These are phyloP conservation scores for Chytriomyces confervae DNA, from an alignment of 192 early-diverging fungal species.

Conservation along the genomic window DNA sequence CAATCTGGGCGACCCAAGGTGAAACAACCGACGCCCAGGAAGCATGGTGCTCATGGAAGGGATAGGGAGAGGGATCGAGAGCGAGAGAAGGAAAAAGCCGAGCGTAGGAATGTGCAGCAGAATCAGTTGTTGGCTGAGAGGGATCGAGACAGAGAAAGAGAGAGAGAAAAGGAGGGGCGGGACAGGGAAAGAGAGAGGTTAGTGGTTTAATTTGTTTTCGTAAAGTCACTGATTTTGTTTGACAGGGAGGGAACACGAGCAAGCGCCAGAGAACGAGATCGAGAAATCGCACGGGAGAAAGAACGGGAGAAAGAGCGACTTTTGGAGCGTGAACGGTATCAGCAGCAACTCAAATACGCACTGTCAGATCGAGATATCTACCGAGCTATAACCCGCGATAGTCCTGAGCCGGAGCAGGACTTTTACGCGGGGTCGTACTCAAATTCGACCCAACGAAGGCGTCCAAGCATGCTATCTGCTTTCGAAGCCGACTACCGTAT, in stretches of 20 bases:
- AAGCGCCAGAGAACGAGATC: constrained; percentile 13
- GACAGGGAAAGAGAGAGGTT: not conserved
- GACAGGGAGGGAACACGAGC: not conserved
- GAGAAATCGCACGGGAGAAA: constrained; percentile 28
- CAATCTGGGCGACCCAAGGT: not conserved
- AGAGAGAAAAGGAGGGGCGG: not conserved
- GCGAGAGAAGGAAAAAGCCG: too few relatives aligned
- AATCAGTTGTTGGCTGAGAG: not conserved
- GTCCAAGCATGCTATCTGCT: not conserved
- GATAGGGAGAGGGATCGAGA: constrained; percentile 20
- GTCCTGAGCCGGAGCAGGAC: constrained; percentile 12
- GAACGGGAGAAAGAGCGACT: not conserved
- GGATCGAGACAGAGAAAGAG: not conserved
- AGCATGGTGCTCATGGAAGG: constrained; percentile 9
- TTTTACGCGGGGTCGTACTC: too few relatives aligned
- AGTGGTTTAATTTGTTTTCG: too few relatives aligned
- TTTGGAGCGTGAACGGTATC: not conserved
- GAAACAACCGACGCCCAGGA: constrained; percentile 13
- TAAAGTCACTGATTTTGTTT: too few relatives aligned
- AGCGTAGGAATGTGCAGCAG: too few relatives aligned
- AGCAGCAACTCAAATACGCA: not conserved
- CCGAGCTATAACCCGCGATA: constrained; percentile 28
- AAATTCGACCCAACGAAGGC: too few relatives aligned
- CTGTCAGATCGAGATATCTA: constrained; percentile 11
- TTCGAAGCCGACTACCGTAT: constrained; percentile 38